These are phyloP conservation scores for Pyrenochaeta sp. DNA, from an alignment of 2,329 filamentous ascomycete genomes.

Conservation along the genomic window DNA sequence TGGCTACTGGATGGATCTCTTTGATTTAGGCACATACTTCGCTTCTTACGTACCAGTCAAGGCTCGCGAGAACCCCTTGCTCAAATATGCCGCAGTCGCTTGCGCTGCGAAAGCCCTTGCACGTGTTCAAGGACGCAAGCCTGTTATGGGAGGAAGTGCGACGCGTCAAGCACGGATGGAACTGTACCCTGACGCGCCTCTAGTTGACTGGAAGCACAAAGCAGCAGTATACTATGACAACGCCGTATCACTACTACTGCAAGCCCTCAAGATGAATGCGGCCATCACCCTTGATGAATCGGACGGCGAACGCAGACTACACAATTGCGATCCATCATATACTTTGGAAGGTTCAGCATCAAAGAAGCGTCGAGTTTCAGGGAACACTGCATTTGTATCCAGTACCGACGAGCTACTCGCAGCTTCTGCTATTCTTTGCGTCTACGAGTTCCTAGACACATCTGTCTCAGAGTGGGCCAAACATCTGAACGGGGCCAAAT, in stretches of 20 bases:
- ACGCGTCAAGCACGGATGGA: conserved; percentile 62
- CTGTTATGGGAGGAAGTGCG: conserved; percentile 58
- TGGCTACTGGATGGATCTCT: conserved; percentile 68
- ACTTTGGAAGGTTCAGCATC: conserved; percentile 26
- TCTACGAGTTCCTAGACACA: conserved; percentile 73
- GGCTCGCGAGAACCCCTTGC: conserved; percentile 59
- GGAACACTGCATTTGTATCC: conserved; percentile 48
- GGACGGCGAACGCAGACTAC: conserved; percentile 32
- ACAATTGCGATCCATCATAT: conserved; percentile 13
- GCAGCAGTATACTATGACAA: conserved; percentile 68
- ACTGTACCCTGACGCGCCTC: conserved; percentile 56
- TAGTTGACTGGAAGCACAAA: conserved; percentile 67
- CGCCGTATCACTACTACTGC: conserved; percentile 60
- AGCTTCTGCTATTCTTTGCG: conserved; percentile 71
- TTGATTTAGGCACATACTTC: conserved; percentile 67
- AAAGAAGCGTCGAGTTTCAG: conserved; percentile 56
- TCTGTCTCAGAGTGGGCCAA: conserved; percentile 69
- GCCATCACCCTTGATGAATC: conserved; percentile 40
- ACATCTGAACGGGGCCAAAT: conserved; percentile 72
- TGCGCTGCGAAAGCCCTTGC: conserved; percentile 69
- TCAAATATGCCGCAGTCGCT: conserved; percentile 65
- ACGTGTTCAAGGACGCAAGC: conserved; percentile 62
- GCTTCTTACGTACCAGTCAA: conserved; percentile 67
- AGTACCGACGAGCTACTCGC: conserved; percentile 69
- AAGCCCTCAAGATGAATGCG: conserved; percentile 46